Conservation (phyloP, 768 basidiomycete species). For the Leucogyrophana mollusca region DNA sequence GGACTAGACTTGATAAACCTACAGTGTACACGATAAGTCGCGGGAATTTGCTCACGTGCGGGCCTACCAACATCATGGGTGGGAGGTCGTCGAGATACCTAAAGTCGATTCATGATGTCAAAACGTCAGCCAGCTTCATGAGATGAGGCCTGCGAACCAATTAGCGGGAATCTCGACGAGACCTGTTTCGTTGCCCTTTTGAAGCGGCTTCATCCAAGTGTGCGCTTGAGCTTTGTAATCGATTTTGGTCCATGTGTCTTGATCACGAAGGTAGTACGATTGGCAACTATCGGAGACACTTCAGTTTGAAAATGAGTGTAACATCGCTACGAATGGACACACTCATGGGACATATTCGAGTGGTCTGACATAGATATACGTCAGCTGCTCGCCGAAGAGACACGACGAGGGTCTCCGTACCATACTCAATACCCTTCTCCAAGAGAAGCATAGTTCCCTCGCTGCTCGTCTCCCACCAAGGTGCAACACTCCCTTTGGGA, state of each 20-base stretch:
- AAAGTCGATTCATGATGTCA: too few relatives aligned
- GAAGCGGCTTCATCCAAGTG: slow-evolving; percentile 75
- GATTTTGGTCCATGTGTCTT: slow-evolving; percentile 74
- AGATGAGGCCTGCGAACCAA: slow-evolving; percentile 51
- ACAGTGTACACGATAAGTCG: not conserved
- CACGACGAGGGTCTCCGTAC: slow-evolving; percentile 27
- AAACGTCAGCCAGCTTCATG: too few relatives aligned
- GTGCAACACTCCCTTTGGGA: slow-evolving; percentile 66
- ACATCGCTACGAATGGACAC: not conserved
- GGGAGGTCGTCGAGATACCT: slow-evolving; percentile 75
- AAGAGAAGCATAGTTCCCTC: slow-evolving; percentile 64
- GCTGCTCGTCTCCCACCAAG: slow-evolving; percentile 79
- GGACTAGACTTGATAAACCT: slow-evolving; percentile 70
- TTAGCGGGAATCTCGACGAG: slow-evolving; percentile 66
- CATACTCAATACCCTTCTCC: slow-evolving; percentile 75
- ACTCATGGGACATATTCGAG: slow-evolving; percentile 58
- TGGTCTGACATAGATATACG: slow-evolving; percentile 40
- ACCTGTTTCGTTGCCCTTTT: slow-evolving; percentile 61
- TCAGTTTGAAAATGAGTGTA: not conserved
- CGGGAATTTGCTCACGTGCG: not conserved
- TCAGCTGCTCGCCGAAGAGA: slow-evolving; percentile 11
- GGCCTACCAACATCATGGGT: slow-evolving; percentile 57
- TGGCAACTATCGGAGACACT: slow-evolving; percentile 41
- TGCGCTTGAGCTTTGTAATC: slow-evolving; percentile 56
- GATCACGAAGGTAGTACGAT: slow-evolving; percentile 66